Evolutionary conservation across 1,284 basidiomycete genomes (phyloP).

Genomic region (Irpex rosettiformis): DNA sequence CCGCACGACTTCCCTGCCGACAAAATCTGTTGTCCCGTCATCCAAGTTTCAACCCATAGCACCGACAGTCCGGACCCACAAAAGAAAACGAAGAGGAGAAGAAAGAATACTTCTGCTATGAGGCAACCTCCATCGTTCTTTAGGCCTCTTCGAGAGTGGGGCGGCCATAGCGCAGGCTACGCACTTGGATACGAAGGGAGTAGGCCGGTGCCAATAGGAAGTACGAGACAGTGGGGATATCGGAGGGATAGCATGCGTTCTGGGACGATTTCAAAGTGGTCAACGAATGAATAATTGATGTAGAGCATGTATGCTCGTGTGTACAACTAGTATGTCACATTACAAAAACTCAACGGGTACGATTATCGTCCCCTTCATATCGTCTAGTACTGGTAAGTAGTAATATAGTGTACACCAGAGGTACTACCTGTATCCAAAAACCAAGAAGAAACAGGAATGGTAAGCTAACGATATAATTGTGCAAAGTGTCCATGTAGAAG

Average conservation of each 20-base stretch:
- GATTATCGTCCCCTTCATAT: no score
- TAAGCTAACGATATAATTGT: neutral
- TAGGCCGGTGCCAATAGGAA: slow-evolving; percentile 21
- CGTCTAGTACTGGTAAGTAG: neutral
- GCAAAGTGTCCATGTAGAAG: no score
- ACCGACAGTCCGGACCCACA: slow-evolving; percentile 4
- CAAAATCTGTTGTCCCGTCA: slow-evolving; percentile 18
- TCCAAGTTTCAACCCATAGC: slow-evolving; percentile 1
- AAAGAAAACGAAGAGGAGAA: slow-evolving; percentile 11
- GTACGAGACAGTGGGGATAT: slow-evolving; percentile 20
- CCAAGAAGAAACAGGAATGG: neutral
- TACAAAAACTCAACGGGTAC: no score
- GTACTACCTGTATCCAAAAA: neutral
- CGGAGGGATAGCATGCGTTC: slow-evolving; percentile 27
- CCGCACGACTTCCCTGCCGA: slow-evolving; percentile 20
- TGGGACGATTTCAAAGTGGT: neutral
- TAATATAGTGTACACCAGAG: neutral
- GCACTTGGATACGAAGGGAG: slow-evolving; percentile 33
- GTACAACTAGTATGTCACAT: neutral
- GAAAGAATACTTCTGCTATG: slow-evolving; percentile 12
- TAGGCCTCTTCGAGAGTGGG: slow-evolving; percentile 26
- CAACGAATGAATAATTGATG: neutral
- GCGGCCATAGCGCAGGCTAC: slow-evolving; percentile 31
- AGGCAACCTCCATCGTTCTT: slow-evolving; percentile 27
- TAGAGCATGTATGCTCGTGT: neutral